Evolutionary conservation across 2,329 filamentous ascomycete genomes (phyloP), one percentile per base, ranked within the genome.

Genomic region (Lachnellula subtilissima): DNA sequence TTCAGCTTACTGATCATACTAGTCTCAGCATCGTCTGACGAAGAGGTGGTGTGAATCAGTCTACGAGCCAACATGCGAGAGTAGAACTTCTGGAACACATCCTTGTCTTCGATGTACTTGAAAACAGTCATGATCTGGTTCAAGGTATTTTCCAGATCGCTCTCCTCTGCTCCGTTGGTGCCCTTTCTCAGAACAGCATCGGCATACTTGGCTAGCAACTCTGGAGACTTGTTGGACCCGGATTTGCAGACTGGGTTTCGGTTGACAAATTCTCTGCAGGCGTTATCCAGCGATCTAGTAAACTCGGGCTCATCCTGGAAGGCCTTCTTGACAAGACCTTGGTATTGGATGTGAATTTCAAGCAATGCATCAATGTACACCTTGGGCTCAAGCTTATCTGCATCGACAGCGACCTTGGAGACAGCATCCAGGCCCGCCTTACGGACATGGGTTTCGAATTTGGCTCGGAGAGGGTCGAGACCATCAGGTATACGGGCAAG

Each of bases 1-100:
- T 99, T 99, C 64, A 99, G 80, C 76, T 97, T 99, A 77, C 89
- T 92, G 73, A 99, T 99, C 94, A 99, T 99, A 76, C 91, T 97
- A 0, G 91, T 97, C 78, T 99, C 94, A 1, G 94, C 93, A 74
- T 99, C 94, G 65, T 96, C 92, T 2, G 92, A 97, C 3, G 94
- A 94, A 0, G 94, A 97, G 71, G 88, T 97, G 71, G 89, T 91
- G 72, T 97, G 91, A 17, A 99, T 94, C 54, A 99, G 77, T 67
- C 94, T 91, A 72, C 96, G 91, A 50, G 94, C 94, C 65, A 99
- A 78, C 87, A 96, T 96, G 61, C 92, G 89, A 2, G 93, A 96
- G 75, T 99, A 99, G 75, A 97, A 99, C 73, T 97, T 99, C 73
- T 97, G 94, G 81, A 99, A 99, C 5, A 99, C 95, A 69, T 99